These are phyloP conservation scores for Novymonas esmeraldas DNA, from an alignment of 208 protist genomes.

Conservation along the genomic window DNA sequence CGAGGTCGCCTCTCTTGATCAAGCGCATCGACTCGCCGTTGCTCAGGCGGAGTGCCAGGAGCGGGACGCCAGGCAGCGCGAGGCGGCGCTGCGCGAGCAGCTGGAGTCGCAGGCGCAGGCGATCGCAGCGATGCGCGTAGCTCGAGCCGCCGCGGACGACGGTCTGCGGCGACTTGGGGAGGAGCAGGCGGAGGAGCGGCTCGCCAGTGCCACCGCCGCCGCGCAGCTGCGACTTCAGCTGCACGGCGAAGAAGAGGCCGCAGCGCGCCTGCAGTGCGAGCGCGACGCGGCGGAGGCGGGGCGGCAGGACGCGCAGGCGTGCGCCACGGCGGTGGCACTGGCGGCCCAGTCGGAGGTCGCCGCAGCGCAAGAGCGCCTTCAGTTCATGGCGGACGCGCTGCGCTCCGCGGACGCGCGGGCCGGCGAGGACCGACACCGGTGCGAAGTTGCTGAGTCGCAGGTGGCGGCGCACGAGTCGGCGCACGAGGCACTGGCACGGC, in stretches of 20 bases:
- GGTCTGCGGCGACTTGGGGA: neutral
- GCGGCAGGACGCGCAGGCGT: neutral
- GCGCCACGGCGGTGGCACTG: neutral
- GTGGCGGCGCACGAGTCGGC: neutral
- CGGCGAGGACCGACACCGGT: neutral
- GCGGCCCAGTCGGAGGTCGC: neutral
- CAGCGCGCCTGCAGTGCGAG: neutral
- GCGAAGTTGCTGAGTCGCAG: slow-evolving; percentile 1
- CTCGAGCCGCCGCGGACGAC: neutral
- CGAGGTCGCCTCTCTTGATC: neutral
- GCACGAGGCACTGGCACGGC: neutral
- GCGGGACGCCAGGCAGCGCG: slow-evolving; percentile 1
- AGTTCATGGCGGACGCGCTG: neutral
- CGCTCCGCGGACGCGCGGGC: slow-evolving; percentile 1
- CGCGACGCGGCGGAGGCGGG: neutral
- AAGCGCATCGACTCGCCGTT: neutral
- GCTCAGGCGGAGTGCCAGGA: neutral
- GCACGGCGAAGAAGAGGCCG: neutral
- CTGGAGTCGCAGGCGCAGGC: neutral
- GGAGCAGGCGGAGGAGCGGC: slow-evolving; percentile 13
- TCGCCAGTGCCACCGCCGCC: neutral
- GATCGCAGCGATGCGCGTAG: slow-evolving; percentile 1
- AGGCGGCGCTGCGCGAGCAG: neutral
- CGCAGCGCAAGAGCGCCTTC: neutral
- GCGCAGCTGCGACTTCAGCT: neutral